These are phyloP conservation scores for Tagetes erecta DNA, from an alignment of 129 eudicot genomes.

Conservation along the genomic window DNA sequence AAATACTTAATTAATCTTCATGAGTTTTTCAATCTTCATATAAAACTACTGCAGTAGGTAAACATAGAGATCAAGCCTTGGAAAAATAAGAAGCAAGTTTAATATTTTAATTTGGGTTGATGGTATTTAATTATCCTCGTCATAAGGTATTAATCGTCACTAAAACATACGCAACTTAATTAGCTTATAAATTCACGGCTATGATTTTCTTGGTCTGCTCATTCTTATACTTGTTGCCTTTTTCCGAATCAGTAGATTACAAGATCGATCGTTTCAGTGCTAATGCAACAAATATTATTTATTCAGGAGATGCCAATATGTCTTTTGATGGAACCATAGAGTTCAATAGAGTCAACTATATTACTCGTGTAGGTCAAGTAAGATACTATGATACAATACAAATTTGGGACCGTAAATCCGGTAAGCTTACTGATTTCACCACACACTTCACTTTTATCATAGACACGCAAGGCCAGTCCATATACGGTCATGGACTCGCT, in stretches of 20 bases:
- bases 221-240: slow-evolving; percentile 28
- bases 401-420: slow-evolving; percentile 41
- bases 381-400: slow-evolving; percentile 37
- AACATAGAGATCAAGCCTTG: slow-evolving; percentile 26
- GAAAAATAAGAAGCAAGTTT: slow-evolving; percentile 3
- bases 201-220: slow-evolving; percentile 18
- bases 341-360: slow-evolving; percentile 28
- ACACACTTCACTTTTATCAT: slow-evolving; percentile 48
- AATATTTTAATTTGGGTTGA: slow-evolving; percentile 14
- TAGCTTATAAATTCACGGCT: slow-evolving; percentile 28
- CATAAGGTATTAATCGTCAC: background rate
- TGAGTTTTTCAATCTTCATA: slow-evolving; percentile 11
- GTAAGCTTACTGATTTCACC: slow-evolving; percentile 42
- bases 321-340: slow-evolving; percentile 48
- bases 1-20: slow-evolving; percentile 24
- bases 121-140: background rate
- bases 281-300: slow-evolving; percentile 35
- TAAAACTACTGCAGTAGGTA: slow-evolving; percentile 16
- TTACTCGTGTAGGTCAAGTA: slow-evolving; percentile 46
- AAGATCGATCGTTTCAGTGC: slow-evolving; percentile 32
- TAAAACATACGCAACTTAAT: background rate
- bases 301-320: slow-evolving; percentile 43
- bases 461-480: background rate
- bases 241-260: slow-evolving; percentile 36
- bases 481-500: slow-evolving; percentile 44